phyloP scores from a whole-genome alignment of 768 basidiomycete species.

The Macrolepiota fuliginosa region DNA sequence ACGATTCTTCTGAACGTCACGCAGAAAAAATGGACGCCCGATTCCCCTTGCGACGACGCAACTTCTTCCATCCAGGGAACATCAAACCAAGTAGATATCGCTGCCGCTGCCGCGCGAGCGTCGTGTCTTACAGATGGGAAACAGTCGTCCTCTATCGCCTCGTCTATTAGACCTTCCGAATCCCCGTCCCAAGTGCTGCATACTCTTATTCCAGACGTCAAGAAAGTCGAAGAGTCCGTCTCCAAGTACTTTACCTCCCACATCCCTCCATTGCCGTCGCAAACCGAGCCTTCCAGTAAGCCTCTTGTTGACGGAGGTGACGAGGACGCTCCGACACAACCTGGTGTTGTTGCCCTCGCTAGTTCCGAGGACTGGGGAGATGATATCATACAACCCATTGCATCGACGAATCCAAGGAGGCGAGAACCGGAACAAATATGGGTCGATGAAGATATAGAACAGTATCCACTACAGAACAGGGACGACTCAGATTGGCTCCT shows the following conservation, averaged over 20 bases:
- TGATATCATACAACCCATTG: neutral
- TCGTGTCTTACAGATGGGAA: neutral
- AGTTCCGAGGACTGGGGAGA: neutral
- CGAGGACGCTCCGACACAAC: neutral
- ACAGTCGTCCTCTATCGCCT: neutral
- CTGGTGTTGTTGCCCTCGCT: neutral
- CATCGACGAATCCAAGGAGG: neutral
- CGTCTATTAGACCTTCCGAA: slow-evolving; percentile 7
- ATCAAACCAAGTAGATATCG: neutral
- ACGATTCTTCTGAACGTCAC: slow-evolving; percentile 15
- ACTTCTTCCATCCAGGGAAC: neutral
- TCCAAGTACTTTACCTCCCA: slow-evolving; percentile 4
- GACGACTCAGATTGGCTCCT: slow-evolving; percentile 4
- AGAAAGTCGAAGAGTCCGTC: neutral
- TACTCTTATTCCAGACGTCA: neutral
- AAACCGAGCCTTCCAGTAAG: neutral
- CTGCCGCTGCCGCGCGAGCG: neutral
- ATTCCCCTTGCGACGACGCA: neutral
- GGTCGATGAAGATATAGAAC: neutral
- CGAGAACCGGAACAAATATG: neutral
- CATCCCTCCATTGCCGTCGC: neutral
- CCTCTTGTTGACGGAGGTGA: neutral
- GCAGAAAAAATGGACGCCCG: neutral
- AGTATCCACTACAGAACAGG: neutral
- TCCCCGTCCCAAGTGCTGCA: neutral